Conservation (phyloP, 306 rosid genomes). For the Vigna nakashimae region DNA sequence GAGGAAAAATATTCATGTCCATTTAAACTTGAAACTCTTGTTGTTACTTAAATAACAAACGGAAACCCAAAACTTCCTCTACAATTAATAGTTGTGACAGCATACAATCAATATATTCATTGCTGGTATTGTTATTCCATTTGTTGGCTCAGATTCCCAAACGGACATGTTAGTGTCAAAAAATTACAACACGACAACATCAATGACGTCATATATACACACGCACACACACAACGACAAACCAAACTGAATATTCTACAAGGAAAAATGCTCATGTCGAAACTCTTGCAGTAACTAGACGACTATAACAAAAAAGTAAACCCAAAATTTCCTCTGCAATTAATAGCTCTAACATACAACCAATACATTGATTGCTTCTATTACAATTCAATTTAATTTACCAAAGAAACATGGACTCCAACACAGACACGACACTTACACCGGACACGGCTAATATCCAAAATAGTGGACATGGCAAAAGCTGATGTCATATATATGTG, state of each 20-base stretch:
- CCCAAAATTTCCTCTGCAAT: slow-evolving; percentile 14
- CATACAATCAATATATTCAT: slow-evolving; percentile 11
- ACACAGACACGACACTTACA: too few species aligned
- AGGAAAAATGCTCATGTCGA: too few species aligned
- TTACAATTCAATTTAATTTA: slow-evolving; percentile 1
- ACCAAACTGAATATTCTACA: too few species aligned
- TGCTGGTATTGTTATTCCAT: slow-evolving; percentile 16
- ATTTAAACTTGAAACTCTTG: slow-evolving; percentile 13
- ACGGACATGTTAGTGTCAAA: too few species aligned
- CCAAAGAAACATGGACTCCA: too few species aligned
- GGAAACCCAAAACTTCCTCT: slow-evolving; percentile 26
- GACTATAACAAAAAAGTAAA: slow-evolving; percentile 31
- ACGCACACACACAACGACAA: too few species aligned
- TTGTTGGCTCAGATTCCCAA: neutral
- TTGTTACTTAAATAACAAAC: slow-evolving; percentile 16
- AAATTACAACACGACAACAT: too few species aligned
- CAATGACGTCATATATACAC: too few species aligned
- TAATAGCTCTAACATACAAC: slow-evolving; percentile 11
- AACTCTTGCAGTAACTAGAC: slow-evolving; percentile 24
- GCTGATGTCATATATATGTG: too few species aligned
- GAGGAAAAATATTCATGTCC: neutral
- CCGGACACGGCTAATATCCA: too few species aligned
- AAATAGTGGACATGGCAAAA: too few species aligned
- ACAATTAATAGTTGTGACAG: slow-evolving; percentile 22
- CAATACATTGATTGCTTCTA: slow-evolving; percentile 18